Conservation (phyloP, 495 filamentous ascomycete species). For the Trichoderma virens region DNA sequence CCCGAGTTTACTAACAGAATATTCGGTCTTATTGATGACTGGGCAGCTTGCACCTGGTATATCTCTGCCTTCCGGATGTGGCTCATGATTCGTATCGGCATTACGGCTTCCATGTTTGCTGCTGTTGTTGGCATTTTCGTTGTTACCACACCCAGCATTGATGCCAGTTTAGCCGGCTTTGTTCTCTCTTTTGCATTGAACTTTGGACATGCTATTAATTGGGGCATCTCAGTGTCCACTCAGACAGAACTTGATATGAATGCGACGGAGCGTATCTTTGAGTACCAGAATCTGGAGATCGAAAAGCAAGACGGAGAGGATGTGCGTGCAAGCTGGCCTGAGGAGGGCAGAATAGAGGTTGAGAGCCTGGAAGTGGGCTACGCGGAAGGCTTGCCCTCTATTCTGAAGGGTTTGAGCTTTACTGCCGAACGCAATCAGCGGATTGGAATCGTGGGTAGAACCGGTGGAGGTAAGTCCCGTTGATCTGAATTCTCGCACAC, state of each 20-base stretch:
- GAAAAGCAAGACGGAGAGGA: conserved; percentile 54
- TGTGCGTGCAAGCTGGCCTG: conserved; percentile 73
- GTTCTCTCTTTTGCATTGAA: conserved; percentile 54
- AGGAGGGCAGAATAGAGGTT: conserved; percentile 66
- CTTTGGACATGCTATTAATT: conserved; percentile 45
- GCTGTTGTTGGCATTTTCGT: conserved; percentile 56
- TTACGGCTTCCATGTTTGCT: conserved; percentile 65
- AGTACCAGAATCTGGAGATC: conserved; percentile 67
- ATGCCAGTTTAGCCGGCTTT: conserved; percentile 72
- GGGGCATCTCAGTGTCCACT: conserved; percentile 42
- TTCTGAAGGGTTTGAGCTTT: conserved; percentile 70
- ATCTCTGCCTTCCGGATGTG: conserved; percentile 66
- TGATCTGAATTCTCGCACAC: not conserved
- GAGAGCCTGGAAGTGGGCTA: conserved; percentile 66
- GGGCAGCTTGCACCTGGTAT: conserved; percentile 55
- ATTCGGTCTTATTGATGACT: conserved; percentile 57
- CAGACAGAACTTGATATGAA: conserved; percentile 78
- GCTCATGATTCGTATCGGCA: conserved; percentile 62
- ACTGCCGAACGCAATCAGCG: conserved; percentile 62
- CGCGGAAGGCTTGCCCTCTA: conserved; percentile 64
- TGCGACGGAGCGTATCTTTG: conserved; percentile 73
- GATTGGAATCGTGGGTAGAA: conserved; percentile 80
- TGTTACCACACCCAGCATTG: conserved; percentile 53
- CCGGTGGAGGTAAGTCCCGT: conserved; percentile 72
- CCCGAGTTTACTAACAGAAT: conserved; percentile 58